phyloP scores from a whole-genome alignment of 768 basidiomycete species.

The Termitomyces bulborhizus region DNA sequence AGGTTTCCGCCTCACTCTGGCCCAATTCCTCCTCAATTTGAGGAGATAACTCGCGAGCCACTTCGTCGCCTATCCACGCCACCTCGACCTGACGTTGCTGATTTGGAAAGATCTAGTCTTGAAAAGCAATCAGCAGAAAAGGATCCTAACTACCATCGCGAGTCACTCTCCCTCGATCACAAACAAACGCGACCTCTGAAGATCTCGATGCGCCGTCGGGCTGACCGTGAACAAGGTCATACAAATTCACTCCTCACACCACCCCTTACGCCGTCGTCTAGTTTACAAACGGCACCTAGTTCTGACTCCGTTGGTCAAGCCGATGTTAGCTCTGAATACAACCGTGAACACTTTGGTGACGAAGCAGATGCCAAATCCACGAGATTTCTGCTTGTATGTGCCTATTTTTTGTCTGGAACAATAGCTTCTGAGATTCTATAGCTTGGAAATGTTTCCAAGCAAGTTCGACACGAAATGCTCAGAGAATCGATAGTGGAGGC shows the following conservation, averaged over 20 bases:
- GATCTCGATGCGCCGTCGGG: constrained; percentile 26
- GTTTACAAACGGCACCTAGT: constrained; percentile 32
- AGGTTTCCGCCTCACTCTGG: constrained; percentile 46
- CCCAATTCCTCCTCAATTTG: constrained; percentile 30
- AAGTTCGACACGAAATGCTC: constrained; percentile 19
- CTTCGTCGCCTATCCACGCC: constrained; percentile 30
- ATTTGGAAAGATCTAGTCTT: neutral
- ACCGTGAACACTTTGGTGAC: constrained; percentile 18
- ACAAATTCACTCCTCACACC: constrained; percentile 49
- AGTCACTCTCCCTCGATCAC: constrained; percentile 15
- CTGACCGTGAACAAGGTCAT: constrained; percentile 28
- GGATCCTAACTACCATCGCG: constrained; percentile 6
- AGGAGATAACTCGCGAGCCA: constrained; percentile 19
- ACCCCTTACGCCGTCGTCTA: constrained; percentile 65
- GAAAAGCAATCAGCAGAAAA: constrained; percentile 1
- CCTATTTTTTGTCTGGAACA: neutral
- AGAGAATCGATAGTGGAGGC: constrained; percentile 21
- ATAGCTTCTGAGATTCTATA: constrained; percentile 6
- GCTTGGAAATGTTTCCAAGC: constrained; percentile 31
- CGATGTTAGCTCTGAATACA: constrained; percentile 14
- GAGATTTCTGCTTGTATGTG: constrained; percentile 30
- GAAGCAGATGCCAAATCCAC: constrained; percentile 26
- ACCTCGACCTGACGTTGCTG: constrained; percentile 12
- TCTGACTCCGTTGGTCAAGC: constrained; percentile 20
- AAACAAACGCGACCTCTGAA: constrained; percentile 17